Percentiles rank a stretch among this genome's conserved stretches.
These are phyloP conservation scores for Colletotrichum karsti DNA, from an alignment of 2,329 filamentous ascomycete genomes.

Conservation along the genomic window DNA sequence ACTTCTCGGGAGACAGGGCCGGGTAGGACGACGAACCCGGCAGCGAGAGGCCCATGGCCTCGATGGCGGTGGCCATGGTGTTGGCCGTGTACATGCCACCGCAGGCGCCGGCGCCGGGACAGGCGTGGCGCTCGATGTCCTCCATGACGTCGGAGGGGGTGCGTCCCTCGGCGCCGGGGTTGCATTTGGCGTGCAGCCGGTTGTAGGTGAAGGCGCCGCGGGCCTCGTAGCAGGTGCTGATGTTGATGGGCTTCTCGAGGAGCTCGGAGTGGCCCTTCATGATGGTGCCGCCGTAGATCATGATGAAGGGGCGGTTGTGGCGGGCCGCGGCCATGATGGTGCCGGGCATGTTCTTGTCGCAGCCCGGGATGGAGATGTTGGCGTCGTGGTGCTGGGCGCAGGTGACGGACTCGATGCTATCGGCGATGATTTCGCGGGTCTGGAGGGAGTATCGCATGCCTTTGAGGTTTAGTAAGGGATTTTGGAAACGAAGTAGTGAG, in stretches of 20 bases:
- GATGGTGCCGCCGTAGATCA: conserved; percentile 96
- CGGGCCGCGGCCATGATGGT: conserved; percentile 90
- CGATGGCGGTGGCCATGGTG: conserved; percentile 91
- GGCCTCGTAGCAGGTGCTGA: conserved; percentile 88
- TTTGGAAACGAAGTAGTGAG: not conserved
- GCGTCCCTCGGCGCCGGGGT: conserved; percentile 68
- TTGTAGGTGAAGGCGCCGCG: conserved; percentile 84
- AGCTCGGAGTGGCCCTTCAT: conserved; percentile 84
- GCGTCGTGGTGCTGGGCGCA: conserved; percentile 93
- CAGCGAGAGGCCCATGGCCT: conserved; percentile 85
- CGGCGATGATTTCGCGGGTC: conserved; percentile 90
- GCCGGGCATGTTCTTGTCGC: conserved; percentile 98
- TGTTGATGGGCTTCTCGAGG: conserved; percentile 83
- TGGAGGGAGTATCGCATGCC: conserved; percentile 95
- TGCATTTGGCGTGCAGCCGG: conserved; percentile 74
- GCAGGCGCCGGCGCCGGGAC: conserved; percentile 72
- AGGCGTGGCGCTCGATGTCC: conserved; percentile 83
- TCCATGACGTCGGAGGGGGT: conserved; percentile 81
- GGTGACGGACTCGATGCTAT: conserved; percentile 93
- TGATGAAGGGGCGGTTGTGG: conserved; percentile 90
- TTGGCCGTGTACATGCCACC: conserved; percentile 95
- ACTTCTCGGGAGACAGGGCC: conserved; percentile 82
- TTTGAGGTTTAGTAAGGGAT: conserved; percentile 41
- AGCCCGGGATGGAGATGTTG: conserved; percentile 91
- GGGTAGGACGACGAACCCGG: conserved; percentile 88